Base-by-base conservation (phyloP, 352 stramenopile species). In the Phytophthora parvispora region DNA sequence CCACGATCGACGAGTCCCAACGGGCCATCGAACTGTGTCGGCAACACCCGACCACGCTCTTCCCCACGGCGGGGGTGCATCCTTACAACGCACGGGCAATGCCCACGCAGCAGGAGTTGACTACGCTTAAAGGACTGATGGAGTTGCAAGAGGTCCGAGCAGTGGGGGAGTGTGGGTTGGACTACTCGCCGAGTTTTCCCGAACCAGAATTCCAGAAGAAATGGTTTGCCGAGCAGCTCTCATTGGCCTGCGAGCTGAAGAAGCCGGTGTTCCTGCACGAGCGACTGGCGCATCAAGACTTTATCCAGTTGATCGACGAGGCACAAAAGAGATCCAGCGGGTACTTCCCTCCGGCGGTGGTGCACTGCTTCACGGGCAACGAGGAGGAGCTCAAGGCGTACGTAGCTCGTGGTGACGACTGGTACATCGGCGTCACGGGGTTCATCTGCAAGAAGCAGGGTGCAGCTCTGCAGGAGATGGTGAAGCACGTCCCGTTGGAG, bases 311-410 rank as follows among this genome's bases (percentile, higher is more conserved):
- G 3, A 81, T 98, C 36, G 77, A 89, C 45, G 67, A 87, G 48
- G 78, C 79, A n/a, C n/a, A n/a, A n/a, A n/a, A n/a, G n/a, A n/a
- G n/a, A n/a, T 72, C 61, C 6, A 31, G 62, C 15, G 79, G 77
- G 5, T 82, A 86, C 32, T 74, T 89, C 25, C 80, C 81, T 1
- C 78, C 83, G 16, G 85, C 86, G 10, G 75, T 97, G 32, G 89
- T 98, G 18, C 94, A 98, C 77, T 98, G 94, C 74, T 98, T 98
- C 69, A 98, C 94, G 15, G 92, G 93, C 18, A 88, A 62, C 0
- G 74, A 77, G 27, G 64, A 81, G 5, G 92, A 98, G 56, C 77
- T 97, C 16, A 66, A 81, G 28, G 75, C 82, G 64, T 97, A 98
- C 61, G 72, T 97, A 18, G 62, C 52, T 13, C 76, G 78, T 49